Evolutionary conservation across 1,139 yeast species (phyloP), one percentile per base, ranked within the genome.

Genomic region (Zygosaccharomyces pseudobailii): DNA sequence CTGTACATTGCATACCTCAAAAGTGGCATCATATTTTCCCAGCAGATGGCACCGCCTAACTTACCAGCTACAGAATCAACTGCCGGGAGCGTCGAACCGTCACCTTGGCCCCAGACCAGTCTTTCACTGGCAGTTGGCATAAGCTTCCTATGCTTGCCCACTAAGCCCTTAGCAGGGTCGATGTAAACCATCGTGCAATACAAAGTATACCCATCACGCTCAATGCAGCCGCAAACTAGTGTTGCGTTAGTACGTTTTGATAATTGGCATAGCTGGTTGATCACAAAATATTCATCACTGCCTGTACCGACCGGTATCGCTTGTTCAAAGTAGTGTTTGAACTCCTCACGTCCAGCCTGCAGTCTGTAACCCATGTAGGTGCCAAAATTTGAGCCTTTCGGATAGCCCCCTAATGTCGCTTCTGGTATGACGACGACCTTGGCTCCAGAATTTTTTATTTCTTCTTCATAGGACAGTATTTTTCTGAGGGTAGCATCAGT

Each of bases 41-140:
- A 70, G 55, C 75, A 71, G 43, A 71, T 71, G 27, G 68, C 73
- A 21, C 72, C 74, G 23, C 74, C 74, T 13, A 71, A 51, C 37
- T 60, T 62, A 10, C 74, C 73, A 6, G 61, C 64, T 2, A 54
- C 48, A 22, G 64, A 54, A 20, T 66, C 61, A 19, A 68, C 63
- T 3, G 65, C 66, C 6, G 67, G 65, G 37, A 71, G 51, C 2
- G 73, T 70, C 5, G 72, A 68, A 2, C 75, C 75, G 45, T 71
- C 74, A 25, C 75, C 74, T 40, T 65, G 65, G 3, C 72, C 73
- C 74, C 74, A 71, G 6, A 71, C 56, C 32, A 71, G 56, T 37
- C 73, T 61, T 53, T 71, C 75, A 24, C 67, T 55, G 10, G 69
- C 74, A 3, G 75, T 71, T 25, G 75, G 74, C 57, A 67, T 56